phyloP scores from a whole-genome alignment of 169 alveolate species.

The Amoebophrya sp. region DNA sequence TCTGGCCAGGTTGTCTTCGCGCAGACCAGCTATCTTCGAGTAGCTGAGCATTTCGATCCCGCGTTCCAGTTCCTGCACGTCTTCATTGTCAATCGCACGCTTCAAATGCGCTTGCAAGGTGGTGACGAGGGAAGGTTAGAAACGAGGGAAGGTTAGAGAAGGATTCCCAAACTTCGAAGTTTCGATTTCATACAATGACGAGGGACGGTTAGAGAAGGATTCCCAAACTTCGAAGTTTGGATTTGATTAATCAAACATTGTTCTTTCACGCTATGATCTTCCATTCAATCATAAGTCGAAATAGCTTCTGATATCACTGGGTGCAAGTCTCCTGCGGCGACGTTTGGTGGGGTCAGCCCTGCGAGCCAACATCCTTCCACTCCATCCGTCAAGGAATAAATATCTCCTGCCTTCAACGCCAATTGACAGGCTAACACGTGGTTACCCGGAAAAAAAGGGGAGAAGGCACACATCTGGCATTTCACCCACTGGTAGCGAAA shows the following conservation, averaged over 20 bases:
- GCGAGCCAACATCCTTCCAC: not conserved
- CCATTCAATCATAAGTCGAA: too few species aligned
- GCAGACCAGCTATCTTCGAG: not conserved
- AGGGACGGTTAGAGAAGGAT: too few species aligned
- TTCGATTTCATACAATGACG: too few species aligned
- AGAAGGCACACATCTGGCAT: not conserved
- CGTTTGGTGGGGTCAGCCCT: not conserved
- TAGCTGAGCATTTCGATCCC: not conserved
- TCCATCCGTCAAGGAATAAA: not conserved
- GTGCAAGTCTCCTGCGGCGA: not conserved
- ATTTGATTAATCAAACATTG: too few species aligned
- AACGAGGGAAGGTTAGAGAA: too few species aligned
- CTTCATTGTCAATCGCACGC: not conserved
- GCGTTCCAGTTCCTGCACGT: not conserved
- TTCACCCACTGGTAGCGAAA: not conserved
- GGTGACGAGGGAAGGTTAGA: not conserved
- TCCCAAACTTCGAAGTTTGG: too few species aligned
- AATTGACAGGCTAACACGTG: not conserved
- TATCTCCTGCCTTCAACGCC: not conserved
- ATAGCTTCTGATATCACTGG: not conserved
- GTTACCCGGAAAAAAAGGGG: not conserved
- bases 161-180: too few species aligned
- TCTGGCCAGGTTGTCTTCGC: not conserved
- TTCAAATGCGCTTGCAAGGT: not conserved
- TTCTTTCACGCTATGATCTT: too few species aligned